phyloP scores from a whole-genome alignment of 2,329 filamentous ascomycete species.

The Epichloe sibirici region DNA sequence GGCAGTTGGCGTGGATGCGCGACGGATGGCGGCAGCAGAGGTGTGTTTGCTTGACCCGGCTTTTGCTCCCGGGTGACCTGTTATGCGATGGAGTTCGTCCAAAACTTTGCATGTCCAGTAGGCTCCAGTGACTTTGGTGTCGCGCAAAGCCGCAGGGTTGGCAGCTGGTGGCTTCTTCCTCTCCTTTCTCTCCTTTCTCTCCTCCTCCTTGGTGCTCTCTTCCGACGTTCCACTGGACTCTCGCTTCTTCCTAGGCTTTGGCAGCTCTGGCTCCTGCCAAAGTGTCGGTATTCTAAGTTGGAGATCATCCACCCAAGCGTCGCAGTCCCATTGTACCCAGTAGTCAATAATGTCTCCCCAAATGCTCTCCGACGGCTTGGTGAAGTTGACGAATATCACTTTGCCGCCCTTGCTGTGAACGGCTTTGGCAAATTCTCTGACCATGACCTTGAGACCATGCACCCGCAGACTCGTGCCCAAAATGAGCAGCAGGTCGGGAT shows the following conservation, averaged over 20 bases:
- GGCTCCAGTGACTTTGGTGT: slow-evolving; percentile 33
- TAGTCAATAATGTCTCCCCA: slow-evolving; percentile 66
- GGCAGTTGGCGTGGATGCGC: slow-evolving; percentile 9
- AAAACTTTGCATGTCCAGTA: slow-evolving; percentile 32
- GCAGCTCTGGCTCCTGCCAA: slow-evolving; percentile 41
- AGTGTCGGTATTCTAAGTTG: slow-evolving; percentile 45
- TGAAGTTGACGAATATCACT: slow-evolving; percentile 62
- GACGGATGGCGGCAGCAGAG: slow-evolving; percentile 8
- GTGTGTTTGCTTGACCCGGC: background rate
- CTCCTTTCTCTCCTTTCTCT: slow-evolving; percentile 23
- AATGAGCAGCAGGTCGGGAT: slow-evolving; percentile 56
- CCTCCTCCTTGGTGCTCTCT: slow-evolving; percentile 15
- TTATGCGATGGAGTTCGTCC: slow-evolving; percentile 25
- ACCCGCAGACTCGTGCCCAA: slow-evolving; percentile 60
- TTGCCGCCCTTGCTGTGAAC: slow-evolving; percentile 56
- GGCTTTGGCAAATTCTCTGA: slow-evolving; percentile 58
- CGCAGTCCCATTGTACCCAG: slow-evolving; percentile 65
- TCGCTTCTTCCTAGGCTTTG: slow-evolving; percentile 27
- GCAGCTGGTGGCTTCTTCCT: slow-evolving; percentile 17
- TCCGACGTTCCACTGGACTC: slow-evolving; percentile 16
- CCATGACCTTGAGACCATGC: slow-evolving; percentile 58
- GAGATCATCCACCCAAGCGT: slow-evolving; percentile 57
- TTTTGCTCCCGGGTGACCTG: slow-evolving; percentile 9
- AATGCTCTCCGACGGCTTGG: slow-evolving; percentile 56
- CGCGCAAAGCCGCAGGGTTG: slow-evolving; percentile 31